Evolutionary conservation across 805 yeast species (phyloP), one percentile per base, ranked within the genome.

Genomic region (Ogataea naganishii): DNA sequence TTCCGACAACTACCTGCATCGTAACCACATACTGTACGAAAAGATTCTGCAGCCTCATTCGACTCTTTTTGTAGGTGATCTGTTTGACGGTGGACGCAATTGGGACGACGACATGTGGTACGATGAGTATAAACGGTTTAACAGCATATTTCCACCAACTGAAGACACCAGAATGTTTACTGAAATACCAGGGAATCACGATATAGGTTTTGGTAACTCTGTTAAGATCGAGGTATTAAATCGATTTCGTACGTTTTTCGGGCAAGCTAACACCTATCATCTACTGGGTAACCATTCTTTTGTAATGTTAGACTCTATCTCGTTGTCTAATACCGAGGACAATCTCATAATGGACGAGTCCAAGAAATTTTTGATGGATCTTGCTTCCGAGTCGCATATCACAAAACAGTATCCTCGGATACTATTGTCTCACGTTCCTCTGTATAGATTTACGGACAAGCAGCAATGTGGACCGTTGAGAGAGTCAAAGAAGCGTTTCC

Each of bases 81-180:
- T 89, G 42, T 81, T 89, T 49, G 98, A 92, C 56, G 96, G 96
- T 9, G 97, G 97, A 0, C 65, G 98, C 34, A 79, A 78, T 32
- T 86, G 95, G 89, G 72, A 69, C 23, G 74, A 72, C 37, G 66
- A 66, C 20, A 48, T 40, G 7, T 85, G 95, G 94, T 55, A 71
- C 32, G 57, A 63, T 10, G 97, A 92, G 52, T 77, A 67, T 44
- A 46, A 52, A 14, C 60, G 98, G 30, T 92, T 81, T 53, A 66
- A 72, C 39, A 38, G 51, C 2, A 70, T 92, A 4, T 89, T 82
- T 52, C 78, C 80, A 6, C 58, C 61, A 35, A 64, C 64, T 33
- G 58, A 66, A n/a, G 54, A 61, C 32, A 59, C 70, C 29, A 42
- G 54, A 14, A 53, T 55, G 16, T 47, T 51, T 30, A 42, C 57